Percentiles rank a stretch among this genome's conserved stretches.
These are phyloP conservation scores for Pichia sp. DNA, from an alignment of 1,139 yeast species.

Conservation along the genomic window DNA sequence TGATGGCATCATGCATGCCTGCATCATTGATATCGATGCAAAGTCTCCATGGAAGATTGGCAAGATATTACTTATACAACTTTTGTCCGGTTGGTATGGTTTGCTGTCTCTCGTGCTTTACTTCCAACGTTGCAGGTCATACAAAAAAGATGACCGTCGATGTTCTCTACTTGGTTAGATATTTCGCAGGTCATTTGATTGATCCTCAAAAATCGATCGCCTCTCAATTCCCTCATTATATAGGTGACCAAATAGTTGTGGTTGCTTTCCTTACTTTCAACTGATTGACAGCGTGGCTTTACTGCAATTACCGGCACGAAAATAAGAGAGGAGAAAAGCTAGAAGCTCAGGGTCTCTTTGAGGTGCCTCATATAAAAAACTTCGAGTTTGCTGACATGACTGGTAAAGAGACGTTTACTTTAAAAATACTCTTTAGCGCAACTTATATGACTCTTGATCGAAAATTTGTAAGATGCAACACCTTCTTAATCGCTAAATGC, in stretches of 20 bases:
- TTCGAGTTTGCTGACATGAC: neutral
- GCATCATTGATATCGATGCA: neutral
- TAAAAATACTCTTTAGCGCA: neutral
- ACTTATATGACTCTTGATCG: too few species aligned
- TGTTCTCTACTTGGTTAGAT: neutral
- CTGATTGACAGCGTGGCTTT: neutral
- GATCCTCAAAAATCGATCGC: neutral
- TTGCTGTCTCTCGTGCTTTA: neutral
- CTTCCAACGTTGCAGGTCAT: neutral
- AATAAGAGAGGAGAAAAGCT: neutral
- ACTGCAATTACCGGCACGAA: neutral
- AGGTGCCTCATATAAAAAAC: neutral
- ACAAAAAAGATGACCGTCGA: neutral
- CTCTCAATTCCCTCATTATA: neutral
- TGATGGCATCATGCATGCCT: neutral
- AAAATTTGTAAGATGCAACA: too few species aligned
- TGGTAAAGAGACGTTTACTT: neutral
- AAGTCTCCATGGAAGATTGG: neutral
- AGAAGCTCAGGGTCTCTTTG: neutral
- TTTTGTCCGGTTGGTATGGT: neutral
- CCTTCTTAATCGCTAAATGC: too few species aligned
- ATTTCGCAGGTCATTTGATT: neutral
- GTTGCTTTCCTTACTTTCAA: neutral
- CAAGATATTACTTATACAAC: neutral
- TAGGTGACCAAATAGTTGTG: neutral